phyloP scores from a whole-genome alignment of 164 flowering plant genomes.

The Nymphaea colorata region DNA sequence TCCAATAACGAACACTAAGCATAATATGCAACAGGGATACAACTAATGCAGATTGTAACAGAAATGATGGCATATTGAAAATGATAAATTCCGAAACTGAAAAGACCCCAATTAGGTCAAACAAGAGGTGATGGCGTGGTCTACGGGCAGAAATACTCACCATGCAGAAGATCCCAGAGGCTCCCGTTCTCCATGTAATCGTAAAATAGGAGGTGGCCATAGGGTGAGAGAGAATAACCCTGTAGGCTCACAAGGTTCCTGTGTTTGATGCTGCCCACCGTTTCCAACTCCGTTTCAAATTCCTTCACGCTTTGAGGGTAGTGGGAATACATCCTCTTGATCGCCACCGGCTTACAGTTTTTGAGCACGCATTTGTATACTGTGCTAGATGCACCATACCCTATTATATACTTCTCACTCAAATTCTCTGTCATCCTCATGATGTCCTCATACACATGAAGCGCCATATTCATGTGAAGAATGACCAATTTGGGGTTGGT shows the following conservation, averaged over 20 bases:
- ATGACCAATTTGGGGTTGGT: conserved; percentile 87
- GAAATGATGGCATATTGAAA: too few relatives aligned
- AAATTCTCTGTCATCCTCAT: conserved; percentile 99
- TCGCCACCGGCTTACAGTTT: conserved; percentile 89
- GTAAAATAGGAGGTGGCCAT: conserved; percentile 86
- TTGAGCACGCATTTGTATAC: conserved; percentile 94
- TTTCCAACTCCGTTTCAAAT: conserved; percentile 91
- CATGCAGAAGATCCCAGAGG: conserved; percentile 96
- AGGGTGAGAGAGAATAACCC: conserved; percentile 81
- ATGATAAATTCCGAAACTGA: too few relatives aligned
- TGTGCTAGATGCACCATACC: conserved; percentile 94
- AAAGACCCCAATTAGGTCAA: too few relatives aligned
- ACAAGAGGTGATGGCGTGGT: not conserved
- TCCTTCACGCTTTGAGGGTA: conserved; percentile 72
- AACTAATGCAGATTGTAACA: too few relatives aligned
- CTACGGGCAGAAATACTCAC: conserved; percentile 24
- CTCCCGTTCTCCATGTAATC: conserved; percentile 99
- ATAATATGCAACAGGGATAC: too few relatives aligned
- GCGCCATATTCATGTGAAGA: conserved; percentile 97
- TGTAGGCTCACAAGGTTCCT: conserved; percentile 91
- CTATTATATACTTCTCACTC: conserved; percentile 89
- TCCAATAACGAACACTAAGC: not conserved
- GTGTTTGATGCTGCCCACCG: conserved; percentile 91
- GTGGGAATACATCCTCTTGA: conserved; percentile 80
- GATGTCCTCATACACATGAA: conserved; percentile 91